Evolutionary conservation across 148 eudicot species (phyloP), one percentile per base, ranked within the genome.

Genomic region (Spergularia bocconei): DNA sequence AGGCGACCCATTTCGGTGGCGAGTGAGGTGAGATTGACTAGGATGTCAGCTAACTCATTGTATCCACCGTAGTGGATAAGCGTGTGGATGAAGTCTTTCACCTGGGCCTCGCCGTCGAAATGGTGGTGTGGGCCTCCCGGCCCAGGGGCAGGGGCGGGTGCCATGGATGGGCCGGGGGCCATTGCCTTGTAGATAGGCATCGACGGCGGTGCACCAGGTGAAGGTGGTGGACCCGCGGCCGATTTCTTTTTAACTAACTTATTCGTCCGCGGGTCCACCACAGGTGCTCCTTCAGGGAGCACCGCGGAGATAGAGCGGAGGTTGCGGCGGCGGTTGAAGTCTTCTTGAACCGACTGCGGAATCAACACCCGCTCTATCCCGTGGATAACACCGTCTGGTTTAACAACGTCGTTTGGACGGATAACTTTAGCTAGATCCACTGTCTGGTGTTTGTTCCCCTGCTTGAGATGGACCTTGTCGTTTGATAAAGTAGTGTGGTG

Each of bases 1-100:
- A 88, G 55, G 10, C 76, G 64, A 15, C 91, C 91, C 91, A 88
- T 88, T 16, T 88, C 91, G 1, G 91, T 79, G 0, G 88, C 89
- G 4, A 88, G 71, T 0, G 87, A 84, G 6, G 91, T 88, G 2
- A 88, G 52, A 19, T 88, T 88, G 5, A 88, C 84, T 4, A 88
- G 59, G 14, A 88, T 88, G 75, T 88, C 91, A 4, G 91, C 91
- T 3, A 88, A 66, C 54, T 88, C 91, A 15, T 88, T 88, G 82
- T 88, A 88, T 0, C 87, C 87, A 0, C 87, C 87, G 75, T 85
- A 85, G 44, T 85, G 87, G 2, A 80, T 64, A 2, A 85, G 80
- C 1, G 87, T 85, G 7, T 80, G 81, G 69, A 85, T 85, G 84
- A 85, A 85, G 56, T 85, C 87, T 17, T 85, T 82, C 16, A 85